Evolutionary conservation across 305 asterid species (phyloP).

Genomic region (Fraxinus xanthoxyloides): DNA sequence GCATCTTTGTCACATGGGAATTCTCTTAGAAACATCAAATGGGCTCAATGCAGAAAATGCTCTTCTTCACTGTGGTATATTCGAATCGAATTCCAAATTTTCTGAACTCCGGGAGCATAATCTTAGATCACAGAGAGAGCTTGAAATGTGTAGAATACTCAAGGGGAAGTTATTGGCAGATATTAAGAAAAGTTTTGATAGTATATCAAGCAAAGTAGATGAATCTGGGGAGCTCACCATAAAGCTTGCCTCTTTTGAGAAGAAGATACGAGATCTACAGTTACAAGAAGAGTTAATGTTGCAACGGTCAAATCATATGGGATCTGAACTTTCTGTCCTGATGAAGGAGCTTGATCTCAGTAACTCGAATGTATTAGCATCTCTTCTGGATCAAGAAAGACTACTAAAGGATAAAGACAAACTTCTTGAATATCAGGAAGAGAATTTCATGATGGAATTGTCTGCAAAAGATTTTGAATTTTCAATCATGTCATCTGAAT

Average conservation of each 20-base stretch:
- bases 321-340: conserved; percentile 63
- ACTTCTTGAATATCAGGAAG: conserved; percentile 51
- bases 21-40: conserved; percentile 69
- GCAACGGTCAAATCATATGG: conserved; percentile 72
- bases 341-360: conserved; percentile 75
- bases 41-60: conserved; percentile 90
- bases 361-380: conserved; percentile 42
- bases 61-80: conserved; percentile 70
- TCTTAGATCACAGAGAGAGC: conserved; percentile 65
- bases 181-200: conserved; percentile 62
- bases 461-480: conserved; percentile 62
- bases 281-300: conserved; percentile 80
- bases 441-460: conserved; percentile 46
- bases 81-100: conserved; percentile 63
- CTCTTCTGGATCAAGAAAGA: conserved; percentile 64
- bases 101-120: conserved; percentile 80
- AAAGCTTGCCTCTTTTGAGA: conserved; percentile 64
- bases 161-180: conserved; percentile 83
- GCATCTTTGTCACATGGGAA: conserved; percentile 93
- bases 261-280: conserved; percentile 68
- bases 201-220: conserved; percentile 66
- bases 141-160: conserved; percentile 73
- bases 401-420: conserved; percentile 61
- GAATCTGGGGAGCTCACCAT: conserved; percentile 63
- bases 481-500: conserved; percentile 54